phyloP scores from a whole-genome alignment of 768 basidiomycete genomes.

The Leccinum imitatum region DNA sequence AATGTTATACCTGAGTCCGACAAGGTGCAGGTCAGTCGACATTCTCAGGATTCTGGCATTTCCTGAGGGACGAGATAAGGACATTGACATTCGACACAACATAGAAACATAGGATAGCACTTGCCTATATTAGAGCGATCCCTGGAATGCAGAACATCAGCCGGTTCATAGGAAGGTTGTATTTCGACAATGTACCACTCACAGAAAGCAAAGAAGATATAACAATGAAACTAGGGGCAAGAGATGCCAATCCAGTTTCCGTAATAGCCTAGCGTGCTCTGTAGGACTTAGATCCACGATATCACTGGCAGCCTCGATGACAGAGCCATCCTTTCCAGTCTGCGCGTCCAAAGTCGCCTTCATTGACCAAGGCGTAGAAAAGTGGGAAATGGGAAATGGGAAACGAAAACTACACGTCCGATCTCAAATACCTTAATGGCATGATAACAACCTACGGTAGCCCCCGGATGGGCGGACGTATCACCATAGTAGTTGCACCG shows the following conservation, averaged over 20 bases:
- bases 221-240: constrained; percentile 45
- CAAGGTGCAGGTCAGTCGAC: constrained; percentile 37
- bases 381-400: neutral
- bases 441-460: too few species aligned
- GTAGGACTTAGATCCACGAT: constrained; percentile 10
- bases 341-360: constrained; percentile 12
- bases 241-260: constrained; percentile 46
- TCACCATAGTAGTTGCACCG: too few species aligned
- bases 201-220: constrained; percentile 48
- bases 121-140: constrained; percentile 47
- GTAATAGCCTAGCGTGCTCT: constrained; percentile 31
- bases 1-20: constrained; percentile 37
- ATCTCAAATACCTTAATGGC: too few species aligned
- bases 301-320: neutral
- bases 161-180: neutral
- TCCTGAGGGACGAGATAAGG: constrained; percentile 26
- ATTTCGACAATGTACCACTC: constrained; percentile 18
- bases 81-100: neutral
- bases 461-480: too few species aligned
- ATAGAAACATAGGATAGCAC: constrained; percentile 5
- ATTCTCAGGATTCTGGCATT: constrained; percentile 47
- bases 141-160: constrained; percentile 16
- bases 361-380: constrained; percentile 16
- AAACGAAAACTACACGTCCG: too few species aligned
- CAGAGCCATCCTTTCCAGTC: constrained; percentile 7